Conservation (phyloP, 2,329 filamentous ascomycete species). For the Ascochyta viciae-villosae region DNA sequence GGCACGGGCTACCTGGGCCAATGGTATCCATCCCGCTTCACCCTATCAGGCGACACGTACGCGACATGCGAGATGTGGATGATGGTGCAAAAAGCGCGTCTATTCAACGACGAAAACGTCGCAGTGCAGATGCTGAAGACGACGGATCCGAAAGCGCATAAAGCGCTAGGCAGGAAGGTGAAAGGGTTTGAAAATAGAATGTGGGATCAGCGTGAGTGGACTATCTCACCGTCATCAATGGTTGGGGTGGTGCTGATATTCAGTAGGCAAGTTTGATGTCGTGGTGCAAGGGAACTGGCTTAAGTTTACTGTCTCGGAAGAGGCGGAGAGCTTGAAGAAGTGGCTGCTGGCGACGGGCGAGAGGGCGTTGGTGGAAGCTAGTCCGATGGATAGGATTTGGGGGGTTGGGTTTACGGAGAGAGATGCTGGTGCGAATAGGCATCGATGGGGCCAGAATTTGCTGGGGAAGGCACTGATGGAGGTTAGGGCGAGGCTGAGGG, state of each 20-base stretch:
- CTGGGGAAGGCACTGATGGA: slow-evolving; percentile 68
- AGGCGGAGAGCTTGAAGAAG: slow-evolving; percentile 54
- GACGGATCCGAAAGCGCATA: slow-evolving; percentile 57
- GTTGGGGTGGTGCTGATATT: neutral
- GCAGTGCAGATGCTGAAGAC: slow-evolving; percentile 60
- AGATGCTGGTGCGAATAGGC: slow-evolving; percentile 57
- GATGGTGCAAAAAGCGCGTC: slow-evolving; percentile 55
- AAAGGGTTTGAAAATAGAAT: slow-evolving; percentile 57
- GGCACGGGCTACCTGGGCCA: slow-evolving; percentile 66
- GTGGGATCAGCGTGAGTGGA: slow-evolving; percentile 56
- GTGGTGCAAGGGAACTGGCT: slow-evolving; percentile 65
- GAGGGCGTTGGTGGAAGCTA: slow-evolving; percentile 62
- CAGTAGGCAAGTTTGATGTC: slow-evolving; percentile 58
- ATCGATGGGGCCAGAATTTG: slow-evolving; percentile 69
- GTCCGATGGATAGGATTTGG: slow-evolving; percentile 68
- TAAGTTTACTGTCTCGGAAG: slow-evolving; percentile 62
- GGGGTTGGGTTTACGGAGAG: slow-evolving; percentile 66
- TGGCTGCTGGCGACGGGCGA: slow-evolving; percentile 65
- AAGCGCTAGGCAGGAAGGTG: slow-evolving; percentile 63
- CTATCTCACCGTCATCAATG: no score
- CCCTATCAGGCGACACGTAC: slow-evolving; percentile 39
- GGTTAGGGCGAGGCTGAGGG: slow-evolving; percentile 61
- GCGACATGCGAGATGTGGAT: slow-evolving; percentile 56
- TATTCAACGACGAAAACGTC: slow-evolving; percentile 52
- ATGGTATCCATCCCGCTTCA: slow-evolving; percentile 64